Evolutionary conservation across 2,329 filamentous ascomycete species (phyloP), one percentile per base, ranked within the genome.

Genomic region (Samsoniella hepiali): DNA sequence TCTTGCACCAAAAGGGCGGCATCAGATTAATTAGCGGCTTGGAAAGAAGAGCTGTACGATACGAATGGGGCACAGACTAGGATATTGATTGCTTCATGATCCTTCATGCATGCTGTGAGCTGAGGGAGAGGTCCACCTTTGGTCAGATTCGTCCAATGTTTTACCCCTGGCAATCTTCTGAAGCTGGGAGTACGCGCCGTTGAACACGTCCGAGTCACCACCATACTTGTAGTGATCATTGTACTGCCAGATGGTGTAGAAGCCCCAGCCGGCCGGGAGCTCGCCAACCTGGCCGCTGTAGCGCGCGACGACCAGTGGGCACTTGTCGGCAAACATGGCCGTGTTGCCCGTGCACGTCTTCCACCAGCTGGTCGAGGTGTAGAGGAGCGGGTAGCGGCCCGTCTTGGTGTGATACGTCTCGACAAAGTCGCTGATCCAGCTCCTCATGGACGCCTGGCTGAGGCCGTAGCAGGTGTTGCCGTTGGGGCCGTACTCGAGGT

Each of bases 171-270:
- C 42, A 40, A 49, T 32, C 29, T 47, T 58, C 40, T 59, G 44
- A 8, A 49, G 57, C 31, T 59, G 57, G 10, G 57, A 50, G 31
- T 27, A 59, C n/a, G 63, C 69, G 0, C 82, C 82, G 68, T 84
- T 84, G 67, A 83, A 84, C 8, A 76, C 69, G 66, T 84, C 81
- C 13, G 78, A 80, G 66, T 84, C 81, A 1, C 82, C 82, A n/a
- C 82, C 81, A 69, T 79, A 82, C 13, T 70, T 65, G 65, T 82
- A 83, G 5, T 69, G 70, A 65, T 83, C 78, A 34, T 75, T 72
- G 67, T 82, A 79, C 74, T 84, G 83, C 82, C 83, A 85, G 68
- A 85, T 79, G n/a, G 80, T 83, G 68, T 83, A 77, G 66, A 73
- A 79, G 1, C 74, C 70, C 82, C 82, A 85, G 11, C 81, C 78